Percentiles rank a stretch among this genome's conserved stretches.
Evolutionary conservation across 2,329 filamentous ascomycete species (phyloP).

Genomic region (Sporothrix sp.): DNA sequence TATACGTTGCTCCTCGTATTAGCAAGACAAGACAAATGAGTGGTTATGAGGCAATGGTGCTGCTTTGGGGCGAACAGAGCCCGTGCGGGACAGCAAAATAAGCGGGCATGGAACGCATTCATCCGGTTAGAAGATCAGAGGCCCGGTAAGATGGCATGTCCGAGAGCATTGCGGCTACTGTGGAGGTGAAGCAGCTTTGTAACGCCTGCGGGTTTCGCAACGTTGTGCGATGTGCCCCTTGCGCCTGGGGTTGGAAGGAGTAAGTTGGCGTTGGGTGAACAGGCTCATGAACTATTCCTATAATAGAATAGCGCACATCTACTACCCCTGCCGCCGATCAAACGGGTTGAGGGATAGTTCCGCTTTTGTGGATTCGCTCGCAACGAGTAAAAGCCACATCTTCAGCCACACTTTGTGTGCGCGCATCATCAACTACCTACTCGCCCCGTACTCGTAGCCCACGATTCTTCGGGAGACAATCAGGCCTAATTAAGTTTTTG

Average conservation of each 20-base stretch:
- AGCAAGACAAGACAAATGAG: not conserved
- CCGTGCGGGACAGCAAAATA: not conserved
- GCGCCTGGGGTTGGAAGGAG: not conserved
- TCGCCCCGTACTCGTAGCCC: no score
- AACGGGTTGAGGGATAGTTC: not conserved
- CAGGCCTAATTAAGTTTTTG: not conserved
- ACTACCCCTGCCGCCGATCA: not conserved
- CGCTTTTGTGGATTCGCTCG: not conserved
- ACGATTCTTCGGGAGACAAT: no score
- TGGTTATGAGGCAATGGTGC: not conserved
- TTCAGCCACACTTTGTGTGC: not conserved
- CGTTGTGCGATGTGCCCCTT: constrained; percentile 4
- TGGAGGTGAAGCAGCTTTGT: constrained; percentile 28
- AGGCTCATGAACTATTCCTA: not conserved
- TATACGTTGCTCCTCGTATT: no score
- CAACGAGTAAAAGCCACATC: not conserved
- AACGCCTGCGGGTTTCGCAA: constrained; percentile 27
- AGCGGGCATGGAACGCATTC: constrained; percentile 21
- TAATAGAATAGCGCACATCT: not conserved
- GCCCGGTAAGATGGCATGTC: not conserved
- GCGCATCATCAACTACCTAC: not conserved
- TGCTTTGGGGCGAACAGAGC: not conserved
- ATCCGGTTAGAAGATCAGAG: constrained; percentile 20
- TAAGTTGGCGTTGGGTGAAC: not conserved
- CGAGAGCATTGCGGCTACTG: constrained; percentile 23